A percentile compares a stretch with the other conserved stretches of the same genome.
Conservation (phyloP, 257 asterid species). For the Anisodus tanguticus region DNA sequence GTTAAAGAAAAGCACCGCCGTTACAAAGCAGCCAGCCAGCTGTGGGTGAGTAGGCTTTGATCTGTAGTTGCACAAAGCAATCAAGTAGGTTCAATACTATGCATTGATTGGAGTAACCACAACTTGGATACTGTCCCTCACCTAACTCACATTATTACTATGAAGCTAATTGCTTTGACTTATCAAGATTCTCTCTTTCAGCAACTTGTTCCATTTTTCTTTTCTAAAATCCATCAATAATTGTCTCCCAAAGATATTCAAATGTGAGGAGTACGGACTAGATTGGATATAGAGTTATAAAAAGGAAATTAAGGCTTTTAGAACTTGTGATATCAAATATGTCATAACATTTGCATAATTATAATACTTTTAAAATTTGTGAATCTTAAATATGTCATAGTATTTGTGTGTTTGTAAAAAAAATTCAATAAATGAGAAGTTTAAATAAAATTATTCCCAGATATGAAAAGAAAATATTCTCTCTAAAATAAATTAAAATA, state of each 20-base stretch:
- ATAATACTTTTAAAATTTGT: too few species aligned
- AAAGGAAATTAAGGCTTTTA: too few species aligned
- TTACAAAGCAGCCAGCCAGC: constrained; percentile 3
- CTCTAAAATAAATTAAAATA: too few species aligned
- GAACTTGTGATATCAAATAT: too few species aligned
- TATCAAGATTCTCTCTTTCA: neutral
- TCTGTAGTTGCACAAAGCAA: neutral
- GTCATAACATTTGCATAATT: too few species aligned
- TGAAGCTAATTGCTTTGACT: neutral
- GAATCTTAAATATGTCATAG: too few species aligned
- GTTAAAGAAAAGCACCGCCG: neutral
- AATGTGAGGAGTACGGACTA: neutral
- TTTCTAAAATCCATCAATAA: neutral
- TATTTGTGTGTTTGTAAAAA: too few species aligned
- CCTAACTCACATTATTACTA: constrained; percentile 15
- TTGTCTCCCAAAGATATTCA: neutral
- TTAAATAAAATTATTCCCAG: too few species aligned
- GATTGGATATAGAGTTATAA: too few species aligned
- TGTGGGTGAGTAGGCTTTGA: constrained; percentile 20
- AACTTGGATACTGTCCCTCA: neutral
- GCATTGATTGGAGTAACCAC: constrained; percentile 16
- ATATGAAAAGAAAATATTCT: too few species aligned
- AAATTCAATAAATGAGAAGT: too few species aligned
- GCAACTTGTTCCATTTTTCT: neutral
- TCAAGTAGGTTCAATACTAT: neutral